A percentile compares a stretch with the other conserved stretches of the same genome.
Conservation (phyloP, 163 green algal species). For the Scenedesmus sp. region DNA sequence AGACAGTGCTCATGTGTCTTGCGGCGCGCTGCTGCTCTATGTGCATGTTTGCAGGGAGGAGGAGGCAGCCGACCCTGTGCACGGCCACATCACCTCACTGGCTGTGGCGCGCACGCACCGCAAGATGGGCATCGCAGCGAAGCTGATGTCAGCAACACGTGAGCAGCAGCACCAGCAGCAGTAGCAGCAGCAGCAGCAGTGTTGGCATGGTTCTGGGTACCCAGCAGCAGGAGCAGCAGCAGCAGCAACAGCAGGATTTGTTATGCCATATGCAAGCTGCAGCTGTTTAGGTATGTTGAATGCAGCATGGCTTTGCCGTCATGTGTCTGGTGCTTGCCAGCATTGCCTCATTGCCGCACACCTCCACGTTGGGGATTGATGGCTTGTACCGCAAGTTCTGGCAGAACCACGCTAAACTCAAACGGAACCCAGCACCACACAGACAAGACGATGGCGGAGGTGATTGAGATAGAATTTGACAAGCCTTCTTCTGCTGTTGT, state of each 20-base stretch:
- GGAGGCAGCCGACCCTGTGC: constrained; percentile 78
- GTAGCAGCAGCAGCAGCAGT: background rate
- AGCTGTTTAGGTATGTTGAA: background rate
- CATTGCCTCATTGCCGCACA: no score
- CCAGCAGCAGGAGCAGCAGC: background rate
- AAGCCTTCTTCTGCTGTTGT: no score
- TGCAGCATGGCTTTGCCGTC: no score
- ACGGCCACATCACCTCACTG: constrained; percentile 98
- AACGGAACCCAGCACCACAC: no score
- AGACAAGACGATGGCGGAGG: no score
- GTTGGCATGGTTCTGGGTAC: background rate
- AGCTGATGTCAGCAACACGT: constrained; percentile 97
- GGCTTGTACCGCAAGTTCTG: no score
- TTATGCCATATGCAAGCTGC: background rate
- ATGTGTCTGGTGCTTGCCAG: no score
- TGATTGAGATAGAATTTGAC: no score
- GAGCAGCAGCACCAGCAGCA: constrained; percentile 49
- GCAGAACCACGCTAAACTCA: no score
- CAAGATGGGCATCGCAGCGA: constrained; percentile 97
- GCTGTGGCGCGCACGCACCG: constrained; percentile 94
- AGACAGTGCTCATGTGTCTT: constrained; percentile 68
- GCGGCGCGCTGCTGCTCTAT: background rate
- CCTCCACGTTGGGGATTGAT: no score
- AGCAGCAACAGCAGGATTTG: background rate
- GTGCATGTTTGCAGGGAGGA: constrained; percentile 86